Conservation (phyloP, 2,329 filamentous ascomycete genomes). For the Penicillium hesseltinei region DNA sequence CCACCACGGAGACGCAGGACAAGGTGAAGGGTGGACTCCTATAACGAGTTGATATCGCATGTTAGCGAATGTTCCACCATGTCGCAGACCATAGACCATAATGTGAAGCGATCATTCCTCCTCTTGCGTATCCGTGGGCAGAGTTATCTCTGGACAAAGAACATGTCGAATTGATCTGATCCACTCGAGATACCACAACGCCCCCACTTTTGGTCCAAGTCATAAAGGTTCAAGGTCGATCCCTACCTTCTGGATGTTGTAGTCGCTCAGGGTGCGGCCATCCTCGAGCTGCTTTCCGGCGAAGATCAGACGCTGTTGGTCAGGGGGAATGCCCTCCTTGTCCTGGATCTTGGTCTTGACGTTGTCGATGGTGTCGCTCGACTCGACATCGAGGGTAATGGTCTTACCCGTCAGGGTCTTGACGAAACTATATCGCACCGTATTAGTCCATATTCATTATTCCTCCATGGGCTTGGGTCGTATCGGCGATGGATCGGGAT, state of each 20-base stretch:
- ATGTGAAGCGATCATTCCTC: conserved; percentile 1
- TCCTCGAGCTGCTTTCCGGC: conserved; percentile 99
- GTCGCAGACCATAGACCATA: neutral
- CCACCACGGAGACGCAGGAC: conserved; percentile 98
- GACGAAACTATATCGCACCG: conserved; percentile 73
- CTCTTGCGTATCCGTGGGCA: conserved; percentile 11
- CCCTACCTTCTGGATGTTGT: conserved; percentile 98
- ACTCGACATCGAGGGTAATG: conserved; percentile 99
- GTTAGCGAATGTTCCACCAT: conserved; percentile 32
- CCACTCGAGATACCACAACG: conserved; percentile 5
- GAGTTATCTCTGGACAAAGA: neutral
- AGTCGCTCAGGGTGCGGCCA: conserved; percentile 92
- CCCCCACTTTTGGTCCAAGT: conserved; percentile 8
- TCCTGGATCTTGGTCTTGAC: conserved; percentile 99
- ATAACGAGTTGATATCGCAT: conserved; percentile 23
- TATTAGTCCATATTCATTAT: conserved; percentile 26
- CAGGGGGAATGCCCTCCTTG: conserved; percentile 97
- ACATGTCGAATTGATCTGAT: conserved; percentile 1
- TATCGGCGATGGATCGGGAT: conserved; percentile 20
- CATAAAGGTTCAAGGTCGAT: conserved; percentile 10
- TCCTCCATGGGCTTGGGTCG: conserved; percentile 15
- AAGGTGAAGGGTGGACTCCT: conserved; percentile 98
- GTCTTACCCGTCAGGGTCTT: conserved; percentile 99
- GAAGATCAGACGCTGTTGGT: conserved; percentile 98
- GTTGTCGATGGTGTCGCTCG: conserved; percentile 98